Evolutionary conservation across 73 alveolate genomes (phyloP), one percentile per base, ranked within the genome.

Genomic region (Blepharisma japonicum): DNA sequence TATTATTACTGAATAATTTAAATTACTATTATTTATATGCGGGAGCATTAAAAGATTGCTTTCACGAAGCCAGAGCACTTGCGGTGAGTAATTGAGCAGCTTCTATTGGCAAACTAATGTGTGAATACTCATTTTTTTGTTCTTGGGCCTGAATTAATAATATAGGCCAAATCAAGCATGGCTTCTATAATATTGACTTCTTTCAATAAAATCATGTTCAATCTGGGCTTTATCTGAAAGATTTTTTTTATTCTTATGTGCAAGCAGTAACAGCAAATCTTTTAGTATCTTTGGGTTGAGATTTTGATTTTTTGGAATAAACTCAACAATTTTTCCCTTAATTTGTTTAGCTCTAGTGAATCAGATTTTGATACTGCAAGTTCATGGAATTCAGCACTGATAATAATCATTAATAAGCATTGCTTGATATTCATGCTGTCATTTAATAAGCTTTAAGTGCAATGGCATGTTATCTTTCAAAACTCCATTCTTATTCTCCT

Each of bases 21-120:
- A 23, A 53, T 70, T 74, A 27, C 87, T 87, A 20, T 67, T 50
- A 61, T 66, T 71, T 71, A 90, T 77, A 71, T 87, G 84, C 39
- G 98, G 98, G 27, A 92, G 88, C 81, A 89, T 92, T 32, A 71
- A 80, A 74, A 92, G 78, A 23, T 86, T 84, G 77, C 84, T 81
- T 47, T 77, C 83, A 20, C 27, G 70, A 32, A 76, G 67, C 88
- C 91, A 82, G 56, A 87, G 55, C 48, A 89, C 95, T 66, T 91
- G 89, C 56, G 81, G 78, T 23, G 87, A 50, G 82, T 80, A 71
- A n/a, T 71, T 90, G 80, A 11, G 90, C 55, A 84, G 87, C 87
- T 14, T 89, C 88, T 45, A 88, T 68, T 27, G 84, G 68, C 9
- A 68, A 9, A 20, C 25, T 8, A 45, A 38, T 7, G 79, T 25